These are phyloP conservation scores for Cryptococcus depauperatus DNA, from an alignment of 1,284 basidiomycete species.

Conservation along the genomic window DNA sequence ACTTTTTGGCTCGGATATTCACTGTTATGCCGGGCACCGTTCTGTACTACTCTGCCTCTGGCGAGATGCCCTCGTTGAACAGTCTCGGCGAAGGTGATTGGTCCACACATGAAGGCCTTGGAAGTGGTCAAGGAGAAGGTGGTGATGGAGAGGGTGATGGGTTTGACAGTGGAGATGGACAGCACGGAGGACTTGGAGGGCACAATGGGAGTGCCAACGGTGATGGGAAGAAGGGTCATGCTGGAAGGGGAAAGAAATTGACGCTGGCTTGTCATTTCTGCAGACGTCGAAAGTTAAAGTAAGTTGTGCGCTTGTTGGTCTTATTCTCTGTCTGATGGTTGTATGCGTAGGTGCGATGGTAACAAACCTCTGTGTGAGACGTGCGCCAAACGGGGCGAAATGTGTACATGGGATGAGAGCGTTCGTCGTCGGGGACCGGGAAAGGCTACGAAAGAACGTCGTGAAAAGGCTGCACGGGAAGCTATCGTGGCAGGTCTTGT, in stretches of 20 bases:
- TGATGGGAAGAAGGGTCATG: background rate
- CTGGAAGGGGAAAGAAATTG: conserved; percentile 23
- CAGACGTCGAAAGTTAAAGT: conserved; percentile 45
- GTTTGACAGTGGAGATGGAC: background rate
- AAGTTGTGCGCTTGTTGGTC: conserved; percentile 14
- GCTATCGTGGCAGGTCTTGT: conserved; percentile 27
- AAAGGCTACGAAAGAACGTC: conserved; percentile 45
- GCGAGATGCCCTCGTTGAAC: conserved; percentile 1
- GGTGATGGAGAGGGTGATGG: conserved; percentile 5
- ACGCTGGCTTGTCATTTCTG: conserved; percentile 47
- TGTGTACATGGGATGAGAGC: conserved; percentile 43
- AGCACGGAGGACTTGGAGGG: background rate
- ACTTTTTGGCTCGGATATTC: no score
- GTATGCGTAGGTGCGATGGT: conserved; percentile 39
- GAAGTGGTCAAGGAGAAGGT: conserved; percentile 2
- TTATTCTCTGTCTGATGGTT: background rate
- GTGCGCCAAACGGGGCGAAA: conserved; percentile 37
- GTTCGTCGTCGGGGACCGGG: conserved; percentile 47
- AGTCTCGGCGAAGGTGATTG: conserved; percentile 3
- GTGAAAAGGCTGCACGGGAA: conserved; percentile 34
- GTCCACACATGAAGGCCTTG: conserved; percentile 2
- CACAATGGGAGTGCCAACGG: conserved; percentile 1
- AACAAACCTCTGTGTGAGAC: conserved; percentile 42
- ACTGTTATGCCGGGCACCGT: background rate
- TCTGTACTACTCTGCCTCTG: background rate